Conservation (phyloP, 805 yeast genomes). For the Yamadazyma sp. region DNA sequence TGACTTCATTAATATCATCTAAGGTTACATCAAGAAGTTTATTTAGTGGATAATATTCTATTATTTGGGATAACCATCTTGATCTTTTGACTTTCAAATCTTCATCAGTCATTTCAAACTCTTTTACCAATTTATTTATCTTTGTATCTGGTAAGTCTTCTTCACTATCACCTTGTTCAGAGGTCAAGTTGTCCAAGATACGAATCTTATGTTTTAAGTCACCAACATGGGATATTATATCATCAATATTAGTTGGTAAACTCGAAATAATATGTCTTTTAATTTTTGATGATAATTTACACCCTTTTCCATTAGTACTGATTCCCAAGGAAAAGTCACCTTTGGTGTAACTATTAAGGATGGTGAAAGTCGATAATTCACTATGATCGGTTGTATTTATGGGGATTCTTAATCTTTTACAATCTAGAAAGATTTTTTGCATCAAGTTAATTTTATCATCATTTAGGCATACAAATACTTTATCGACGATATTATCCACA, state of each 20-base stretch:
- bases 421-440: conserved; percentile 42
- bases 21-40: conserved; percentile 45
- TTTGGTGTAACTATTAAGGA: conserved; percentile 65
- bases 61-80: conserved; percentile 85
- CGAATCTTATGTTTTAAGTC: conserved; percentile 55
- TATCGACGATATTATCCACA: conserved; percentile 67
- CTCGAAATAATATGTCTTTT: conserved; percentile 66
- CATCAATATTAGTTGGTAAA: conserved; percentile 69
- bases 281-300: conserved; percentile 77
- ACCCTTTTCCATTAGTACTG: conserved; percentile 86
- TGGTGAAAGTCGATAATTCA: conserved; percentile 68
- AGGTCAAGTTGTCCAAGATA: conserved; percentile 8
- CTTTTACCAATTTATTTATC: conserved; percentile 61
- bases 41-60: conserved; percentile 82
- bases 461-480: conserved; percentile 61
- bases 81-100: conserved; percentile 57
- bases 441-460: conserved; percentile 3
- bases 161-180: conserved; percentile 49
- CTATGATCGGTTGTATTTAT: conserved; percentile 76
- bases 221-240: conserved; percentile 68
- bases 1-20: conserved; percentile 8
- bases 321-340: conserved; percentile 81
- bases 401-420: conserved; percentile 70
- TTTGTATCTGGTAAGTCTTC: conserved; percentile 61
- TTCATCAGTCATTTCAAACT: conserved; percentile 52